Conservation (phyloP, 164 flowering plant genomes). For the Dillenia turbinata region DNA sequence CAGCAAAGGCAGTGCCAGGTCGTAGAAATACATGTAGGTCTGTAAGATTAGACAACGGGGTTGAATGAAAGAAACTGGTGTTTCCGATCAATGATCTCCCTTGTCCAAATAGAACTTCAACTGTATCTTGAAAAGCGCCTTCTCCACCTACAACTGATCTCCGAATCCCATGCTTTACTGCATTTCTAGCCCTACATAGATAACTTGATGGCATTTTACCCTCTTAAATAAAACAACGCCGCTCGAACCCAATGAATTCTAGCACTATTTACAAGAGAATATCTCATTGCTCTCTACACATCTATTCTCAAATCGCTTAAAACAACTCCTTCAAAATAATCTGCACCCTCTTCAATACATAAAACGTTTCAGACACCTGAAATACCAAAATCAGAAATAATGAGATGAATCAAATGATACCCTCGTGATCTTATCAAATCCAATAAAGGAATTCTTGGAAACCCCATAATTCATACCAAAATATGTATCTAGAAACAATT, state of each 20-base stretch:
- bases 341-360: constrained; percentile 4
- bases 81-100: constrained; percentile 42
- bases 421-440: too few species aligned
- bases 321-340: neutral
- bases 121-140: constrained; percentile 30
- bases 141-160: constrained; percentile 31
- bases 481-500: too few species aligned
- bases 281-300: constrained; percentile 44
- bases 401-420: too few species aligned
- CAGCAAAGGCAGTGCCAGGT: constrained; percentile 37
- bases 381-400: neutral
- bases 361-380: constrained; percentile 8
- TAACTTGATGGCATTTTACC: constrained; percentile 62
- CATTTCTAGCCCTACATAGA: constrained; percentile 45
- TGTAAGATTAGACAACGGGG: constrained; percentile 28
- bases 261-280: constrained; percentile 11
- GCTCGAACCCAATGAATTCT: constrained; percentile 7
- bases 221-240: constrained; percentile 28
- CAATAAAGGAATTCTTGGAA: too few species aligned
- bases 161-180: constrained; percentile 28
- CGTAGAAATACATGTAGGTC: constrained; percentile 30
- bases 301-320: constrained; percentile 7
- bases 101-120: constrained; percentile 38
- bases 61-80: constrained; percentile 35
- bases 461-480: too few species aligned